A percentile compares a stretch with the other conserved stretches of the same genome.
Conservation (phyloP, 148 eudicot species). For the Cornus controversa region DNA sequence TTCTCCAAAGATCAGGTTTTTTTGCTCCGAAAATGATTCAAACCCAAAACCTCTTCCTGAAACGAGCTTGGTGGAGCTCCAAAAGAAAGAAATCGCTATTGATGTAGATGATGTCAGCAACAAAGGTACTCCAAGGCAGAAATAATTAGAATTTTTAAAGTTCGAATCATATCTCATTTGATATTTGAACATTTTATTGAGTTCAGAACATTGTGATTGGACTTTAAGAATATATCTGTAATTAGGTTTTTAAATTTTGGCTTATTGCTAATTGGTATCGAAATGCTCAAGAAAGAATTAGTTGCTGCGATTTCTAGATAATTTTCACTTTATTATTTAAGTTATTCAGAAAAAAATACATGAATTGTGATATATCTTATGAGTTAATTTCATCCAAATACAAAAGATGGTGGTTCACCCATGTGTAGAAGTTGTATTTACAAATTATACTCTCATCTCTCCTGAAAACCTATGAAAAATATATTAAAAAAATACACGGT, state of each 20-base stretch:
- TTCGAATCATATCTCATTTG: neutral
- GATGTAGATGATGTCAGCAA: conserved; percentile 53
- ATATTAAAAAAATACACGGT: too few relatives aligned
- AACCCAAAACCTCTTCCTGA: conserved; percentile 27
- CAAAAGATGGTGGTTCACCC: too few relatives aligned
- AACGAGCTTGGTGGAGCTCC: conserved; percentile 17
- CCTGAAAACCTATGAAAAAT: too few relatives aligned
- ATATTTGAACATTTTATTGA: neutral
- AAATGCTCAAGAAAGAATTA: too few relatives aligned
- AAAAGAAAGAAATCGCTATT: conserved; percentile 21
- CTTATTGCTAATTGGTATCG: neutral
- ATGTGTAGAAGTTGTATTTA: too few relatives aligned
- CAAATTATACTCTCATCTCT: too few relatives aligned
- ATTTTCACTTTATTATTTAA: too few relatives aligned
- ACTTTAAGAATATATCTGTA: too few relatives aligned
- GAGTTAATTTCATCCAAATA: too few relatives aligned
- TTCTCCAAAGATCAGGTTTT: conserved; percentile 27
- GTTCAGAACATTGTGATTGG: neutral
- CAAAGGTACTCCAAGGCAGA: conserved; percentile 34
- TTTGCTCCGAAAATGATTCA: conserved; percentile 44
- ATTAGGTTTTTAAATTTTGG: neutral
- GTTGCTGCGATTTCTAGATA: too few relatives aligned
- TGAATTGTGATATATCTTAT: too few relatives aligned
- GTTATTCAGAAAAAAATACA: too few relatives aligned
- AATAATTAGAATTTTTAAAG: neutral